Base-by-base conservation (phyloP, 2,329 filamentous ascomycete species). In the Calonectria pseudoreteaudii region DNA sequence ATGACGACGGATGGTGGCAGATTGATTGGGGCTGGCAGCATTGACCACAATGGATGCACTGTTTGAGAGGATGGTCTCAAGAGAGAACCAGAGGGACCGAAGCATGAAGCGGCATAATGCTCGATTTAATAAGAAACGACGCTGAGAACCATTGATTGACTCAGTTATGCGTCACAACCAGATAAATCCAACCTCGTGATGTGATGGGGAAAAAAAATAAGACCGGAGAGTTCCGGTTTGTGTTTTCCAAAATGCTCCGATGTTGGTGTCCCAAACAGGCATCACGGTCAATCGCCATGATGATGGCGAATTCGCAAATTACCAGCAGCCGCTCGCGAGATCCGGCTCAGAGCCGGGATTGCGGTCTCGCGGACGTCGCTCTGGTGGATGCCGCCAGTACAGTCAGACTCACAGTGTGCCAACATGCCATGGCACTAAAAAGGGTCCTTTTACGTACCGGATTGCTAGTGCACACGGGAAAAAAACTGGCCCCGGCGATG, bases 61-160 rank as follows among this genome's bases (percentile, higher is more conserved):
- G 73, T 75, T n/a, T 68, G 67, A 66, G 66, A 58, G 70, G 74
- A 71, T 70, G 73, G 71, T 18, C 13, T 38, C 6, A n/a, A n/a
- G 18, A 13, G 56, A 23, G 36, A 20, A 41, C 10, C 23, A 11
- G 44, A 47, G n/a, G n/a, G 56, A 16, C 16, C 7, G 4, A 3
- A 41, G 56, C 56, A 62, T 62, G 23, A 62, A 60, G 10, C 18
- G 6, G 23, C 56, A 36, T 18, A 18, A 62, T 62, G 34, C 56
- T 38, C 36, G 36, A 38, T 26, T 44, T 41, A 62, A 41, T 9
- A 41, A 38, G 38, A 56, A 62, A 62, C 56, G 23, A 18, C 7
- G 8, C 16, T 38, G 56, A 41, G 23, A 30, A 30, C 20, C 18
- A 62, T 28, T 26, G 31, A 28, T 38, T 28, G 36, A 41, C 36